Base-by-base conservation (phyloP, 257 asterid genomes). In the Nicotiana noctiflora region DNA sequence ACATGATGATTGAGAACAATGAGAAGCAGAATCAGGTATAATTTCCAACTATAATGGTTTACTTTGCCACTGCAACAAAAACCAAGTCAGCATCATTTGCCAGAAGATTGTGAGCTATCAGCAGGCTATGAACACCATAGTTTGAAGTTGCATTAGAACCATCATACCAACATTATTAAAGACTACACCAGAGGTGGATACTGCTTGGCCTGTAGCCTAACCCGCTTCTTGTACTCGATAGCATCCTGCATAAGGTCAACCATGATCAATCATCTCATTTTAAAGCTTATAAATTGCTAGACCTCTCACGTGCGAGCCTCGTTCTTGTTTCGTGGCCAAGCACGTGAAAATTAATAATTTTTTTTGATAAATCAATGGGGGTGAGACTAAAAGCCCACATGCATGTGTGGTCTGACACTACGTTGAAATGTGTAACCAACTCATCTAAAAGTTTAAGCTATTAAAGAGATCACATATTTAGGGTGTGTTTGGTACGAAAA, bases 181-280 rank as follows among this genome's bases (percentile, higher is more conserved):
- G 88, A 92, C 80, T 32, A 70, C 77, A 70, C 77, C 77, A 89
- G 84, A 5, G 97, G 81, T 0, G 99, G 98, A 37, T 93, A 93
- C 88, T 74, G 90, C 91, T 95, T 92, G 23, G 99, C 92, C 87
- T 95, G 99, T 85, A 75, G 90, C 65, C 88, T 83, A 79, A 95
- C 94, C 82, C 94, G 87, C 86, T 84, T 93, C 88, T 86, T 88
- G 93, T 95, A 95, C 85, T 95, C 99, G 8, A 79, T 85, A 4
- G 84, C 72, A 77, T 93, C 98, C 99, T 95, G 97, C 91, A 91
- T 19, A 40, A 68, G 40, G 29, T 14, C 29, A 8, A 5, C 13
- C 77, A 40, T 40, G 3, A 40, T 29, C 31, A 13, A 40, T 70
- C 10, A n/a, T n/a, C 29, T 66, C 75, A 66, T 66, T 66, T 8